These are phyloP conservation scores for Tarenaya hassleriana DNA, from an alignment of 345 rosid genomes.

Conservation along the genomic window DNA sequence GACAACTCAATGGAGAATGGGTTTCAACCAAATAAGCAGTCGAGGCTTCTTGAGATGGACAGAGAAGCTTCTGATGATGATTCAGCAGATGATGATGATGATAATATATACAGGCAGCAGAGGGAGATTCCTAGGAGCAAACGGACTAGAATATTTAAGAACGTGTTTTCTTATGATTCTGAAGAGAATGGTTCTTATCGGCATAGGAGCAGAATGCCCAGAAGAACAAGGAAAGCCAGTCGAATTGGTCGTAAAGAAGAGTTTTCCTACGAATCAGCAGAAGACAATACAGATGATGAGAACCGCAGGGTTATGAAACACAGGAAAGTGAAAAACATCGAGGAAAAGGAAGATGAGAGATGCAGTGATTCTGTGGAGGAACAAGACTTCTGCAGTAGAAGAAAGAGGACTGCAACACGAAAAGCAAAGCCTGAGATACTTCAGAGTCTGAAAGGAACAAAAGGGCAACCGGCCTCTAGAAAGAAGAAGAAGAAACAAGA, in stretches of 20 bases:
- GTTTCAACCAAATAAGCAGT: conserved; percentile 31
- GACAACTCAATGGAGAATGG: conserved; percentile 41
- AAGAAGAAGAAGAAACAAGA: conserved; percentile 38
- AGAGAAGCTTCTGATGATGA: conserved; percentile 30
- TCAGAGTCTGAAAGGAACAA: conserved; percentile 24
- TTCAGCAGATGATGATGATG: conserved; percentile 28
- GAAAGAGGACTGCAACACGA: conserved; percentile 18
- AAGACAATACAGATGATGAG: conserved; percentile 19
- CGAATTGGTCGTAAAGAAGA: conserved; percentile 28
- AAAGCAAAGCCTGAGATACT: conserved; percentile 29
- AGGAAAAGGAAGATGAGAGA: conserved; percentile 25
- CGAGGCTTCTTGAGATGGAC: conserved; percentile 23
- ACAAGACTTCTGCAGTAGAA: conserved; percentile 8
- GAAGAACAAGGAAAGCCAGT: conserved; percentile 26
- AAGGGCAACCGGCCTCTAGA: conserved; percentile 17
- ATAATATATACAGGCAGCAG: conserved; percentile 30
- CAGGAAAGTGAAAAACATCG: conserved; percentile 23
- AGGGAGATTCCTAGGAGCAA: conserved; percentile 42
- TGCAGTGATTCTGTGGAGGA: conserved; percentile 25
- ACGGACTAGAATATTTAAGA: conserved; percentile 30
- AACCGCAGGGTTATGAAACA: conserved; percentile 23
- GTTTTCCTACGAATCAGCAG: conserved; percentile 40
- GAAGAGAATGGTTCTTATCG: conserved; percentile 26
- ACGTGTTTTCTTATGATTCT: conserved; percentile 35
- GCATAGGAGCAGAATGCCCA: conserved; percentile 26